phyloP scores from a whole-genome alignment of 176 grass and related monocot genomes.

The Tillandsia fasciculata region DNA sequence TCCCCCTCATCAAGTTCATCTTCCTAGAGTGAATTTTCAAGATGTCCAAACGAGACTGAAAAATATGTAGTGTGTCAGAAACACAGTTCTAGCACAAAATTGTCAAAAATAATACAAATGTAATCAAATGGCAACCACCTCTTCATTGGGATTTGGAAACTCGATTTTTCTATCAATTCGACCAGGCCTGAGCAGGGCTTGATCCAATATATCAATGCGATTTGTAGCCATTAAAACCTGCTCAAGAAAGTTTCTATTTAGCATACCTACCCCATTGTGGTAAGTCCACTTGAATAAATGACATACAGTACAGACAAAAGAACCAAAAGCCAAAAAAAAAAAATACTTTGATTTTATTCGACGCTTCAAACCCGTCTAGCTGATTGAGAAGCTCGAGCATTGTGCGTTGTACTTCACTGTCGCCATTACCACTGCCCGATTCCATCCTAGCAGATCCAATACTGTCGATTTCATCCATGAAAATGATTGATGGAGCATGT shows the following conservation, averaged over 20 bases:
- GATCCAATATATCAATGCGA: slow-evolving; percentile 72
- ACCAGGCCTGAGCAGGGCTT: slow-evolving; percentile 71
- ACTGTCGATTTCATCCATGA: slow-evolving; percentile 99
- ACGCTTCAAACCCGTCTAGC: slow-evolving; percentile 99
- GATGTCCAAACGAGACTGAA: slow-evolving; percentile 26
- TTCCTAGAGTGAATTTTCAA: slow-evolving; percentile 28
- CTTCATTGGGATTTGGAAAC: slow-evolving; percentile 68
- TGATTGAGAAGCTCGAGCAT: slow-evolving; percentile 99
- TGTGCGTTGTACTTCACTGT: slow-evolving; percentile 95
- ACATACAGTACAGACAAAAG: not conserved
- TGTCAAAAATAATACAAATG: not conserved
- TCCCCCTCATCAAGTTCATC: slow-evolving; percentile 24
- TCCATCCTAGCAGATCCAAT: slow-evolving; percentile 98
- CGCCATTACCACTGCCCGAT: slow-evolving; percentile 85
- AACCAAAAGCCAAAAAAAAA: not conserved
- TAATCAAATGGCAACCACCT: slow-evolving; percentile 26
- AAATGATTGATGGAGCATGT: slow-evolving; percentile 95
- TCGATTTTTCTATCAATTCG: slow-evolving; percentile 86
- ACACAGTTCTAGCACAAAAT: not conserved
- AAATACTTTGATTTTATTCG: slow-evolving; percentile 94
- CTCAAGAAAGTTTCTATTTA: slow-evolving; percentile 2
- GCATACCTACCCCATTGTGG: not conserved
- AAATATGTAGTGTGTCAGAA: not conserved
- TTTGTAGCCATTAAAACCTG: slow-evolving; percentile 78
- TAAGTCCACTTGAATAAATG: too few species aligned